These are phyloP conservation scores for Naganishia antarctica DNA, from an alignment of 768 basidiomycete species.

Conservation along the genomic window DNA sequence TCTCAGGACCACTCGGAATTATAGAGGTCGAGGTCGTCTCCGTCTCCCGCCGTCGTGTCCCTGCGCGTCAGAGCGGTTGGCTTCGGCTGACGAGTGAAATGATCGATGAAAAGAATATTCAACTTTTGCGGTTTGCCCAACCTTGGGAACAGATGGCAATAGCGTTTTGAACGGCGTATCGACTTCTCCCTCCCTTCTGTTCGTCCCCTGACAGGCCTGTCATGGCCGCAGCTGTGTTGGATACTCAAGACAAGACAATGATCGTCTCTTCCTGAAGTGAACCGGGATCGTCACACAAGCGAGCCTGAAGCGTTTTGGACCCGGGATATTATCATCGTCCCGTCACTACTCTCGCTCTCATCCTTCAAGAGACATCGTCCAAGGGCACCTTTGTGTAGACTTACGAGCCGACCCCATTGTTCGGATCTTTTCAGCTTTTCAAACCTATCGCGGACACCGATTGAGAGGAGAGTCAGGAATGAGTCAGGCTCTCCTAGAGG, in stretches of 20 bases:
- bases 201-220: not conserved
- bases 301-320: not conserved
- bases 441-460: not conserved
- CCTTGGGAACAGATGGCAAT: no score
- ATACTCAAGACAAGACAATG: not conserved
- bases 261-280: not conserved
- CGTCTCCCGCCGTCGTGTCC: not conserved
- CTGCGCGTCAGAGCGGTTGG: not conserved
- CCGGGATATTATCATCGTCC: not conserved
- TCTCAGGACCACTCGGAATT: no score
- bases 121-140: no score
- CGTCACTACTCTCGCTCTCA: not conserved
- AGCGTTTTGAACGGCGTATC: no score
- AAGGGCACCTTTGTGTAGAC: not conserved
- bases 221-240: not conserved
- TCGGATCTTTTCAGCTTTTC: not conserved
- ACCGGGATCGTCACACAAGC: constrained; percentile 3
- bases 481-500: not conserved
- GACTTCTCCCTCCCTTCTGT: no score
- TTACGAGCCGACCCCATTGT: not conserved
- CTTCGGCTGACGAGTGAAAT: not conserved
- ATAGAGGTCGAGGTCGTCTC: no score
- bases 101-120: no score
- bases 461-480: not conserved
- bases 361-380: not conserved